Evolutionary conservation across 176 grass and related monocot genomes (phyloP).

Genomic region (barley (Hordeum vulgare)): MorexV3_pseudomolecules_assembly NC_058521.1:129917692-129918191

Average conservation of each 20-base stretch:
- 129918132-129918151: slow-evolving; percentile 38
- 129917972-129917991: slow-evolving; percentile 53
- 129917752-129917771: not conserved
- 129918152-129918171: slow-evolving; percentile 40
- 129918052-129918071: slow-evolving; percentile 75
- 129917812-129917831: too few species aligned
- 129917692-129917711: not conserved
- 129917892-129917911: not conserved
- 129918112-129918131: slow-evolving; percentile 44
- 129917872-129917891: too few species aligned
- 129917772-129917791: too few species aligned
- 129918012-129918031: slow-evolving; percentile 71
- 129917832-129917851: too few species aligned
- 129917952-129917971: not conserved
- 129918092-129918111: slow-evolving; percentile 52
- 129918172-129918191: slow-evolving; percentile 55
- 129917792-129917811: too few species aligned
- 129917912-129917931: slow-evolving; percentile 4
- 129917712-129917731: not conserved
- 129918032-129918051: slow-evolving; percentile 72
- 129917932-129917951: not conserved
- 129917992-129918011: slow-evolving; percentile 92
- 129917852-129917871: too few species aligned
- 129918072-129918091: slow-evolving; percentile 70
- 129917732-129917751: not conserved